Evolutionary conservation across 2,329 filamentous ascomycete genomes (phyloP), one percentile per base, ranked within the genome.

Genomic region (Aureobasidium mangrovei): DNA sequence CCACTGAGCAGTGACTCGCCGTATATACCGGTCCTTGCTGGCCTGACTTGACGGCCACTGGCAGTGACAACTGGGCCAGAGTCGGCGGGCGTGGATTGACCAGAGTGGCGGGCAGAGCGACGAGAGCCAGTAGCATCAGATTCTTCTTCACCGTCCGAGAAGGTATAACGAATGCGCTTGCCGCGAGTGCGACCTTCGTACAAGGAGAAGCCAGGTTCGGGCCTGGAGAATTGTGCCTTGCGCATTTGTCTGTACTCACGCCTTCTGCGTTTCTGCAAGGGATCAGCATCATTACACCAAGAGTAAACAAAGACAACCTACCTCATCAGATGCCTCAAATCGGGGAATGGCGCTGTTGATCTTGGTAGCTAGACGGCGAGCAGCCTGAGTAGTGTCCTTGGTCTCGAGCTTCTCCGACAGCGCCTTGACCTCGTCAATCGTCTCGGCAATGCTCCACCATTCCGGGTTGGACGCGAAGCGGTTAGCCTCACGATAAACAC

Each of bases 161-260:
- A 98, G 0, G 89, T 98, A 66, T 98, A 98, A 70, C 91, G 94
- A 72, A 95, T 86, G 58, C 91, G 86, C 75, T 98, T 97, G 55
- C 93, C 93, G 56, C 93, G 83, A 4, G 94, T 98, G 52, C 93
- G 88, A 47, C 93, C 93, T 73, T 98, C 93, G 68, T 98, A 98
- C 56, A 95, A 76, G 1, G 91, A 96, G 67, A 91, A 94, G 4
- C 90, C 90, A 7, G 86, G 85, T 62, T 95, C 91, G 4, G 90
- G 89, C 4, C 90, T 82, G 60, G 86, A 80, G 71, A 97, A 97
- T 56, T 87, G 85, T 58, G 91, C 88, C 65, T 91, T 91, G 59
- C 88, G 88, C 62, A 83, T 79, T 66, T 88, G 81, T 12, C 93
- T 85, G 65, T 98, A 97, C 64, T 98, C 93, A 56, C 93, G 86